These are phyloP conservation scores for Lophium mytilinum DNA, from an alignment of 495 filamentous ascomycete genomes.

Conservation along the genomic window DNA sequence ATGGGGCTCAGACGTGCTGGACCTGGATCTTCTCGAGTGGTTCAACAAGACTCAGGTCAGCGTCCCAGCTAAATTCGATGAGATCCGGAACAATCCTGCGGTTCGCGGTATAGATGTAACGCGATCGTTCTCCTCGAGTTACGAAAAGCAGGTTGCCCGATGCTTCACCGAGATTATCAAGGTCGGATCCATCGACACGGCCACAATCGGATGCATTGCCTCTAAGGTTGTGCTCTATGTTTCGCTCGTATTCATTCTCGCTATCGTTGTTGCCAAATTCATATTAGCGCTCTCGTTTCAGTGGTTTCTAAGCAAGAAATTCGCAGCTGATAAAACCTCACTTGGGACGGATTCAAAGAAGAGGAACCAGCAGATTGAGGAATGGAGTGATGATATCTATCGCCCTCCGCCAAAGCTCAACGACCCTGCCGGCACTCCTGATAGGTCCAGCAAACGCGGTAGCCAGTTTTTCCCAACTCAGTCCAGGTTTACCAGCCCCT, in stretches of 20 bases:
- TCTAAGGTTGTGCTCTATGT: constrained; percentile 96
- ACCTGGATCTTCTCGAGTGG: constrained; percentile 85
- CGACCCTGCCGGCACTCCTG: constrained; percentile 51
- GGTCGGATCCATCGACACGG: constrained; percentile 91
- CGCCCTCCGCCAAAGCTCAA: constrained; percentile 72
- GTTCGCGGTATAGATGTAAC: constrained; percentile 88
- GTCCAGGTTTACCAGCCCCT: constrained; percentile 91
- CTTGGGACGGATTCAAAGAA: constrained; percentile 59
- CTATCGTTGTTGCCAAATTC: constrained; percentile 82
- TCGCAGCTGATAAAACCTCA: constrained; percentile 69
- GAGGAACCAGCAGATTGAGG: constrained; percentile 89
- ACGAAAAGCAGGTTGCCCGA: constrained; percentile 70
- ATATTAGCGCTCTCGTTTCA: constrained; percentile 84
- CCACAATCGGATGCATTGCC: constrained; percentile 94
- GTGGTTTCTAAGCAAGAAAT: constrained; percentile 83
- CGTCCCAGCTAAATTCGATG: constrained; percentile 68
- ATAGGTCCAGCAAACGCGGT: constrained; percentile 69
- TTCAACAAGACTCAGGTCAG: constrained; percentile 80
- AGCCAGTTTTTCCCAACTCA: constrained; percentile 77
- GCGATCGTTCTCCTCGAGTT: constrained; percentile 65
- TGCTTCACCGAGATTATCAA: constrained; percentile 90
- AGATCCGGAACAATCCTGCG: constrained; percentile 64
- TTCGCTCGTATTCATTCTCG: constrained; percentile 84
- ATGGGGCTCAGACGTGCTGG: constrained; percentile 88
- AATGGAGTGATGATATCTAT: constrained; percentile 98